phyloP scores from a whole-genome alignment of 2,329 filamentous ascomycete genomes.

The Aureobasidium musti region DNA sequence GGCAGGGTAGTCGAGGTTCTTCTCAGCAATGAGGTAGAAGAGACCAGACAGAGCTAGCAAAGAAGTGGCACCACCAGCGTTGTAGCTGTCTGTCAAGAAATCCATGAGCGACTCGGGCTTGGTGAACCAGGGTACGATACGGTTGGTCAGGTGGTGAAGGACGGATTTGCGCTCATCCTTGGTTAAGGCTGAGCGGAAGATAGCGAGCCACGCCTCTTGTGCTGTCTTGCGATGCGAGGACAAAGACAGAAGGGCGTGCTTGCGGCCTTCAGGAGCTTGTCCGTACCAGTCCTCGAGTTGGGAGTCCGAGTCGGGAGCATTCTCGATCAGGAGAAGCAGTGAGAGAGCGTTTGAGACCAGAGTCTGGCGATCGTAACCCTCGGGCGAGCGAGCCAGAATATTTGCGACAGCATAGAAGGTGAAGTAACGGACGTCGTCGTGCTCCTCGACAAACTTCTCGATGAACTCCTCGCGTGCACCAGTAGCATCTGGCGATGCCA shows the following conservation, averaged over 20 bases:
- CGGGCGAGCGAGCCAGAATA: conserved; percentile 20
- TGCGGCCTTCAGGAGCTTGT: conserved; percentile 64
- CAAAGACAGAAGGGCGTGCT: conserved; percentile 65
- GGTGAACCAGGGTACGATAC: conserved; percentile 85
- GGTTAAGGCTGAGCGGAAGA: conserved; percentile 68
- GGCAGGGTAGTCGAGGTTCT: conserved; percentile 87
- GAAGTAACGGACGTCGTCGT: conserved; percentile 82
- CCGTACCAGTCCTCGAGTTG: conserved; percentile 71
- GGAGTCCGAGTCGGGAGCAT: conserved; percentile 66
- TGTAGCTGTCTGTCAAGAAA: conserved; percentile 92
- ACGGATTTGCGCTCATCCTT: conserved; percentile 77
- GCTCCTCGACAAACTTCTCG: conserved; percentile 74
- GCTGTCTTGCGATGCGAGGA: conserved; percentile 74
- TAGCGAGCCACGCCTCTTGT: conserved; percentile 81
- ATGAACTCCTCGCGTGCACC: conserved; percentile 70
- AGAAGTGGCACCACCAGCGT: conserved; percentile 81
- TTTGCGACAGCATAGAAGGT: conserved; percentile 69
- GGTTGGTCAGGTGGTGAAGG: conserved; percentile 71
- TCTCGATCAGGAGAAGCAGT: conserved; percentile 67
- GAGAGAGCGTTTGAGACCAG: conserved; percentile 61
- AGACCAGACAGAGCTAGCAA: conserved; percentile 87
- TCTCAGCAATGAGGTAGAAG: conserved; percentile 90
- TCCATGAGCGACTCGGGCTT: conserved; percentile 90
- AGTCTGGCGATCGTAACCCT: conserved; percentile 37
- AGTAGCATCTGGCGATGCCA: conserved; percentile 60